These are phyloP conservation scores for Schwanniomyces vanrijiae DNA, from an alignment of 805 yeast genomes.

Conservation along the genomic window DNA sequence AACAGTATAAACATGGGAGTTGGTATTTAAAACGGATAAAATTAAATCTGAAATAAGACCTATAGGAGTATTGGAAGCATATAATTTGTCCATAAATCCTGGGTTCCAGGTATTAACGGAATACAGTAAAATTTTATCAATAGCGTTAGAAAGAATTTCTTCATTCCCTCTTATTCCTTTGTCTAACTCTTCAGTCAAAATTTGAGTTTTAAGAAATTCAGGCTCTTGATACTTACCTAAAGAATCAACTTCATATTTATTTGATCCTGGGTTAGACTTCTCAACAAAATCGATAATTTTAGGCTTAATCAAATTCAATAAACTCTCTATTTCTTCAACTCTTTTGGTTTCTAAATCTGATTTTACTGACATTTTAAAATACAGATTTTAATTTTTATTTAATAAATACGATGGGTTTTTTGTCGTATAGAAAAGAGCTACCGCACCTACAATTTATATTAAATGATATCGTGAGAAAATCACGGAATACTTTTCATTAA, in stretches of 20 bases:
- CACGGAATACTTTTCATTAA: neutral
- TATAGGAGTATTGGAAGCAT: conserved; percentile 83
- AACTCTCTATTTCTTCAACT: conserved; percentile 54
- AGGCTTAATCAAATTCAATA: conserved; percentile 52
- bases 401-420: neutral
- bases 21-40: conserved; percentile 71
- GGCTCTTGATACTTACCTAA: conserved; percentile 60
- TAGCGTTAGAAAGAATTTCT: conserved; percentile 41
- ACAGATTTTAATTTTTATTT: neutral
- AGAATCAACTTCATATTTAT: conserved; percentile 33
- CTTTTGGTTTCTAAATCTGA: conserved; percentile 49
- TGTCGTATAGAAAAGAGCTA: neutral
- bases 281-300: conserved; percentile 53
- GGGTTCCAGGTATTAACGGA: conserved; percentile 87
- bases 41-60: conserved; percentile 75
- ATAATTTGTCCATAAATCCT: conserved; percentile 80
- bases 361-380: conserved; percentile 9
- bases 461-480: neutral
- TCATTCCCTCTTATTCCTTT: conserved; percentile 37
- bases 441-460: neutral
- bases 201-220: conserved; percentile 34
- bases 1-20: conserved; percentile 83
- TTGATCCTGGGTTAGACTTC: conserved; percentile 39
- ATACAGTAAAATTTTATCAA: conserved; percentile 58
- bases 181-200: conserved; percentile 24